Conservation (phyloP, 2,329 filamentous ascomycete species). For the Dryadomyces sulphureus region DNA sequence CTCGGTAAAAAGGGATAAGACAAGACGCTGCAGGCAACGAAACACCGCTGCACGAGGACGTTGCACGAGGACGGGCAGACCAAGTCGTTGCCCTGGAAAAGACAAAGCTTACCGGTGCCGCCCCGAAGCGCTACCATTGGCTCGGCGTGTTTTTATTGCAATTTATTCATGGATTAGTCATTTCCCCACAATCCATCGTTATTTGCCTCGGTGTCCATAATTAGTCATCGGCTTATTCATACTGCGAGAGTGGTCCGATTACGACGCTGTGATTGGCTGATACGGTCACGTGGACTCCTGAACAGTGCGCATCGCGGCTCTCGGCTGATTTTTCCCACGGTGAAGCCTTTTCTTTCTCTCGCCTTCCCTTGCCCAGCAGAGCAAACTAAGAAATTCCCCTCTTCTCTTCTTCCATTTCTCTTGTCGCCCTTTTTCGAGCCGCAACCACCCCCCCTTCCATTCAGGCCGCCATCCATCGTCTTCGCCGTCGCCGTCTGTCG, state of each 20-base stretch:
- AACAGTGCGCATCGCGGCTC: neutral
- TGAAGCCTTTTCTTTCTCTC: slow-evolving; percentile 2
- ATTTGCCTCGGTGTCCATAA: neutral
- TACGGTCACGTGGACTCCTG: neutral
- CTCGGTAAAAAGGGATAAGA: neutral
- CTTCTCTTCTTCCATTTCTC: neutral
- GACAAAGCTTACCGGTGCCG: neutral
- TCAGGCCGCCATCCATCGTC: neutral
- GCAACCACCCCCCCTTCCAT: neutral
- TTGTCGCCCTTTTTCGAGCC: neutral
- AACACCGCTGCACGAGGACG: neutral
- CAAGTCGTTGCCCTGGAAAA: neutral
- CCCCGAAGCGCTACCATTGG: too few species aligned
- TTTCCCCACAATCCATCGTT: too few species aligned
- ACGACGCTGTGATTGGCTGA: neutral
- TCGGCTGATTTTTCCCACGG: neutral
- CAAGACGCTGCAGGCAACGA: neutral
- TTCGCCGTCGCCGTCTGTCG: neutral
- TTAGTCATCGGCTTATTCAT: neutral
- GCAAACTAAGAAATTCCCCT: neutral
- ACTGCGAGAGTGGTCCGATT: neutral
- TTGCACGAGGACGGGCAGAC: slow-evolving; percentile 5
- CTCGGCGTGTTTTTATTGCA: neutral
- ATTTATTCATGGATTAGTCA: neutral
- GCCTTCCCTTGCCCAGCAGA: neutral